phyloP scores from a whole-genome alignment of 1,284 basidiomycete genomes.

The Cerrena zonata region DNA sequence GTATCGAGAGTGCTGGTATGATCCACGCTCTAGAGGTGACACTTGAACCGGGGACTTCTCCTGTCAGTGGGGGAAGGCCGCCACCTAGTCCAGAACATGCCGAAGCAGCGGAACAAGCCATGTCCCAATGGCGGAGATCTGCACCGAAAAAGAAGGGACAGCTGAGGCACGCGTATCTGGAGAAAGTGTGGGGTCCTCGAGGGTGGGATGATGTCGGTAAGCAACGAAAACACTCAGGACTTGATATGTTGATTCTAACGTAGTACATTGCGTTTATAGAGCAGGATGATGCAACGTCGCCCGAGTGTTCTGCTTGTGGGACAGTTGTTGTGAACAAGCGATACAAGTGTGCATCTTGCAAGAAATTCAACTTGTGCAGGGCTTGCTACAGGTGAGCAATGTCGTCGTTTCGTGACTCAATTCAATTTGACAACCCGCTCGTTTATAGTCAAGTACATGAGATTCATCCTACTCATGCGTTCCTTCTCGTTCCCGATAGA shows the following conservation, averaged over 20 bases:
- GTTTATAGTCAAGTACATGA: conserved; percentile 70
- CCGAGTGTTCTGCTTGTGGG: conserved; percentile 75
- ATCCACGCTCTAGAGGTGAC: conserved; percentile 66
- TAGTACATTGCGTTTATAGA: conserved; percentile 47
- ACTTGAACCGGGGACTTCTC: conserved; percentile 40
- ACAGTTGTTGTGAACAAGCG: conserved; percentile 55
- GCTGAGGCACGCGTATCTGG: conserved; percentile 75
- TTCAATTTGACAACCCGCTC: neutral
- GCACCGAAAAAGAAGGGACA: conserved; percentile 66
- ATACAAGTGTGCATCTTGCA: conserved; percentile 81
- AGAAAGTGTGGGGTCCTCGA: conserved; percentile 74
- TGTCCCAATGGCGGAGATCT: conserved; percentile 52
- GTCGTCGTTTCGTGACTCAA: neutral
- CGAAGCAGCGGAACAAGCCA: conserved; percentile 43
- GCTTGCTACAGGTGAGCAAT: conserved; percentile 66
- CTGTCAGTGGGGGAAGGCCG: conserved; percentile 33
- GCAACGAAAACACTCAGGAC: conserved; percentile 25
- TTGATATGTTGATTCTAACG: neutral
- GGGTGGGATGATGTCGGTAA: conserved; percentile 84
- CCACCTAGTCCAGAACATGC: conserved; percentile 29
- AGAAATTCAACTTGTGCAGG: conserved; percentile 73
- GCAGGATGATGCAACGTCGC: conserved; percentile 58
- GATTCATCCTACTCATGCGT: conserved; percentile 81
- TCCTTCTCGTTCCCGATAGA: conserved; percentile 72
- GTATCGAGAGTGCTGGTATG: conserved; percentile 72